A percentile compares a stretch with the other conserved stretches of the same genome.
Evolutionary conservation across 805 yeast genomes (phyloP).

Genomic region (Saturnispora halmiae): DNA sequence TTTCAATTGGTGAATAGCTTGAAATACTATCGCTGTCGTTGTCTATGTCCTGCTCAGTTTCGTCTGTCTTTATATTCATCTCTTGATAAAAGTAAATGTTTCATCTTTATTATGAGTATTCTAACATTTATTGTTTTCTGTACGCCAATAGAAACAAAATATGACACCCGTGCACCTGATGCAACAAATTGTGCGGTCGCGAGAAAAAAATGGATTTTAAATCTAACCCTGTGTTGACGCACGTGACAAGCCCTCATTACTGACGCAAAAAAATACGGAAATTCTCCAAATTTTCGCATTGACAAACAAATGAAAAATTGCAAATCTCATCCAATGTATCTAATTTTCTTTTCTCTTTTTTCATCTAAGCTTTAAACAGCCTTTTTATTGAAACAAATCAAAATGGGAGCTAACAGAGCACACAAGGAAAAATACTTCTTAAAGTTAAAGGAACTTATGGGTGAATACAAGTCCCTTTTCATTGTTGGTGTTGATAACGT

Average conservation of each 20-base stretch:
- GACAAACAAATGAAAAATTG: background rate
- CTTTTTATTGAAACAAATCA: conserved; percentile 68
- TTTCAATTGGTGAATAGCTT: conserved; percentile 9
- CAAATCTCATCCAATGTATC: background rate
- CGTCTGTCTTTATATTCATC: background rate
- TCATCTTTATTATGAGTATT: background rate
- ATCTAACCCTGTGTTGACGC: conserved; percentile 2
- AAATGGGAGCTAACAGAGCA: conserved; percentile 99
- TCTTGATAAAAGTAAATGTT: background rate
- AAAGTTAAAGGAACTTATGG: conserved; percentile 90
- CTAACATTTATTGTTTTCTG: no score
- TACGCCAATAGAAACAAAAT: no score
- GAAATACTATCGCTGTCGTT: conserved; percentile 1
- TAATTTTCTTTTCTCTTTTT: background rate
- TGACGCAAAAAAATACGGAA: background rate
- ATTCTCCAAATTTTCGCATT: background rate
- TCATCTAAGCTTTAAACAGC: conserved; percentile 68
- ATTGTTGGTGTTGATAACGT: conserved; percentile 99
- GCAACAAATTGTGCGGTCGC: no score
- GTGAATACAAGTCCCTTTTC: conserved; percentile 97
- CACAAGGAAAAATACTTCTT: conserved; percentile 92
- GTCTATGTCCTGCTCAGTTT: no score
- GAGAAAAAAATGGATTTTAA: no score
- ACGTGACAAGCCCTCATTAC: conserved; percentile 4
- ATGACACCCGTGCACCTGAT: no score